Evolutionary conservation across 345 rosid species (phyloP).

Genomic region (Aurinia saxatilis): DNA sequence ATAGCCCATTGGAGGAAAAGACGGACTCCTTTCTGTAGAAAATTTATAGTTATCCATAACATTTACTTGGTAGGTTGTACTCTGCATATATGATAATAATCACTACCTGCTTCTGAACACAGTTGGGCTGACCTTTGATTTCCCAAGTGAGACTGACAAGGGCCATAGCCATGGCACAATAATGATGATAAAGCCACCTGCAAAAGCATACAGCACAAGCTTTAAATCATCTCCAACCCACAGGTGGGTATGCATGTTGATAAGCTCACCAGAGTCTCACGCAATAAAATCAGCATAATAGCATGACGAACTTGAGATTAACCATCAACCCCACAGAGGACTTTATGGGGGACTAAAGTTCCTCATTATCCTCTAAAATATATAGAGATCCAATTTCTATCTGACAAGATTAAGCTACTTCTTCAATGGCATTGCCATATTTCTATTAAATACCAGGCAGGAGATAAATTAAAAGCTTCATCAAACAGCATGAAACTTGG

Average conservation of each 20-base stretch:
- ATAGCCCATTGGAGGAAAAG: constrained; percentile 99
- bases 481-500: neutral
- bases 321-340: neutral
- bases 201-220: constrained; percentile 20
- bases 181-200: constrained; percentile 99
- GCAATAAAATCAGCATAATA: neutral
- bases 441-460: neutral
- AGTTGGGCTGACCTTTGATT: constrained; percentile 92
- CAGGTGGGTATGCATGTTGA: neutral
- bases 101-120: constrained; percentile 87
- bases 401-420: neutral
- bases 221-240: neutral
- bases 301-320: neutral
- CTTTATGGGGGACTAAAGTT: neutral
- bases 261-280: neutral
- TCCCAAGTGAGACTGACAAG: constrained; percentile 99
- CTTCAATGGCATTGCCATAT: neutral
- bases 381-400: constrained; percentile 1
- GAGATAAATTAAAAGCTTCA: neutral
- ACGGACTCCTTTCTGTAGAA: constrained; percentile 81
- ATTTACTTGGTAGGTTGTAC: constrained; percentile 1
- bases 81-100: constrained; percentile 13
- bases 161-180: constrained; percentile 93
- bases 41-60: constrained; percentile 2
- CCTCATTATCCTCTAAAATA: neutral